A percentile compares a stretch with the other conserved stretches of the same genome.
These are phyloP conservation scores for Seminavis robusta DNA, from an alignment of 108 stramenopile genomes.

Conservation along the genomic window DNA sequence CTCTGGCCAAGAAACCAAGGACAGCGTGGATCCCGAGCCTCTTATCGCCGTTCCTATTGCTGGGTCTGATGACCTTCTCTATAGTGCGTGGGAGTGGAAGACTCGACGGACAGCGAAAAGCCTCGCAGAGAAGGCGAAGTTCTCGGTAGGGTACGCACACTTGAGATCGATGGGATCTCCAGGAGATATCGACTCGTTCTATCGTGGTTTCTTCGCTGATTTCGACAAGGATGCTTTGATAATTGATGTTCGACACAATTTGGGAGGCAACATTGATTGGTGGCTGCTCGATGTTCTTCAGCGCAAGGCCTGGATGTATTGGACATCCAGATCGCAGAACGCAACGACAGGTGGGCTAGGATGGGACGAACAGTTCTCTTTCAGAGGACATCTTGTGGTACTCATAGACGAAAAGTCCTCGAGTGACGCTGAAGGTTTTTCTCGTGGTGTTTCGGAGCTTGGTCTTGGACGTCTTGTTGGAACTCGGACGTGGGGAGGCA, in stretches of 20 bases:
- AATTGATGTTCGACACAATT: constrained; percentile 68
- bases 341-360: constrained; percentile 53
- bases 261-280: constrained; percentile 72
- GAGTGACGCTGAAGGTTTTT: constrained; percentile 73
- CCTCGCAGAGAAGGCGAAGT: constrained; percentile 46
- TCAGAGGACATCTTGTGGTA: constrained; percentile 71
- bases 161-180: constrained; percentile 55
- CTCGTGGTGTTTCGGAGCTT: constrained; percentile 67
- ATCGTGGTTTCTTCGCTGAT: constrained; percentile 63
- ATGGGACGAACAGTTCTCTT: constrained; percentile 73
- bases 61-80: constrained; percentile 38
- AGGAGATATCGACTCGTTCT: constrained; percentile 61
- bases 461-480: constrained; percentile 73
- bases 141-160: constrained; percentile 70
- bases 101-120: constrained; percentile 47
- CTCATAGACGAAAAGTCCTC: constrained; percentile 68
- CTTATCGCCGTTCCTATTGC: constrained; percentile 51
- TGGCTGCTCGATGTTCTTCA: constrained; percentile 71
- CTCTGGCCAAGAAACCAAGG: background rate
- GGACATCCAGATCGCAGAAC: constrained; percentile 41
- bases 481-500: constrained; percentile 80
- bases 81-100: constrained; percentile 73
- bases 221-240: constrained; percentile 73
- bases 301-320: constrained; percentile 73
- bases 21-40: constrained; percentile 23